Evolutionary conservation across 345 rosid genomes (phyloP).

Genomic region (Punica granatum): DNA sequence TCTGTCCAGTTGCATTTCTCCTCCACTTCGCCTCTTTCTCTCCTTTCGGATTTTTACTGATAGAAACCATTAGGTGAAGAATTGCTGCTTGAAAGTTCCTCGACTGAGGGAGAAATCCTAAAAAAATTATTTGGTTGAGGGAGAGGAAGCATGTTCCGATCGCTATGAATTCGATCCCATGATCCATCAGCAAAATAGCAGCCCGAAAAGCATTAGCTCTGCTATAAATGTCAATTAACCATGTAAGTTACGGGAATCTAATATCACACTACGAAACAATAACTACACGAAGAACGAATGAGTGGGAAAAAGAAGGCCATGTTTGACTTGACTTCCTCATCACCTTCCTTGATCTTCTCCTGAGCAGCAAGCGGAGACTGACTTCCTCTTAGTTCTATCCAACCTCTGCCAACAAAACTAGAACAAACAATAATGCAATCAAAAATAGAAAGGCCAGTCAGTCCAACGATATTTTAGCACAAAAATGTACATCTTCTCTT

Average conservation of each 20-base stretch:
- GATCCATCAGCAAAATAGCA: conserved; percentile 66
- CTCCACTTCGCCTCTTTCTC: too few species aligned
- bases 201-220: conserved; percentile 65
- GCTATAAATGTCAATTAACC: too few species aligned
- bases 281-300: neutral
- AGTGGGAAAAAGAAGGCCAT: neutral
- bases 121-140: too few species aligned
- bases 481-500: neutral
- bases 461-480: neutral
- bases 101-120: too few species aligned
- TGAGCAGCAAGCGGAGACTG: conserved; percentile 53
- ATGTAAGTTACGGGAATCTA: neutral
- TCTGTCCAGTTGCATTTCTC: too few species aligned
- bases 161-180: conserved; percentile 43
- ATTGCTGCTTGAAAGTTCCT: too few species aligned
- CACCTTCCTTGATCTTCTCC: conserved; percentile 60
- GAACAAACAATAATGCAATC: neutral
- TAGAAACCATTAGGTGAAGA: too few species aligned
- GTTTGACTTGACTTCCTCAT: conserved; percentile 6
- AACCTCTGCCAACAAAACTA: conserved; percentile 31
- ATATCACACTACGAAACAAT: neutral
- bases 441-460: neutral
- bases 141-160: too few species aligned
- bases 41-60: too few species aligned
- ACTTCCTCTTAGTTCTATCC: conserved; percentile 48